Evolutionary conservation across 2,329 filamentous ascomycete species (phyloP), one percentile per base, ranked within the genome.

Genomic region (Ophiocordyceps camponoti-rufipedis): DNA sequence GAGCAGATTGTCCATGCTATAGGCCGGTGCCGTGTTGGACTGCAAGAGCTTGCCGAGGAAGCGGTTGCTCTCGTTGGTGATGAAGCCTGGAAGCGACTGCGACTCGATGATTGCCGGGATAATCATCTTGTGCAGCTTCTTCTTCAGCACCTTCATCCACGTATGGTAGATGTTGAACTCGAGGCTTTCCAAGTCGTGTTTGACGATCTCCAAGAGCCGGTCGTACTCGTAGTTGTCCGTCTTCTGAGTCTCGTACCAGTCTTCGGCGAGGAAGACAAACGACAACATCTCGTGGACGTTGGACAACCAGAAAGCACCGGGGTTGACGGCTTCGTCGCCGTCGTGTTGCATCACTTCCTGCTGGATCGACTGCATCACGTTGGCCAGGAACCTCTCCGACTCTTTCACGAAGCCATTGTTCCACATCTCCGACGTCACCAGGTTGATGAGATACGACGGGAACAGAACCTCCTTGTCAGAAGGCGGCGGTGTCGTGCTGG

Each of bases 161-260:
- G 91, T 98, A 67, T 98, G 91, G 66, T 98, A 98, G 56, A 98
- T 98, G 70, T 98, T 98, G 72, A 98, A 98, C 67, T 98, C 91
- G 51, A 98, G 72, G 64, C 85, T 94, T 69, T 98, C 91, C 44
- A 98, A 71, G 61, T 98, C 91, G 62, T 98, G 91, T 74, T 98
- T 98, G 61, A 98, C 91, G 61, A 98, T 96, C 65, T 98, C 91
- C 56, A 98, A 70, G 45, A 98, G 74, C 51, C 91, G 83, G 65
- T 98, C 91, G 57, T 98, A 98, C 69, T 98, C 91, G 61, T 94
- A 96, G 61, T 96, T 96, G 65, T 98, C 91, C 35, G 88, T 91
- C 76, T 98, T 98, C 63, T 98, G 91, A 47, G 89, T 86, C 68
- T 96, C 91, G 56, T 98, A 98, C 91, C 91, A 98, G 63, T 98